Evolutionary conservation across 2,329 filamentous ascomycete species (phyloP).

Genomic region (Drechslera avenae): DNA sequence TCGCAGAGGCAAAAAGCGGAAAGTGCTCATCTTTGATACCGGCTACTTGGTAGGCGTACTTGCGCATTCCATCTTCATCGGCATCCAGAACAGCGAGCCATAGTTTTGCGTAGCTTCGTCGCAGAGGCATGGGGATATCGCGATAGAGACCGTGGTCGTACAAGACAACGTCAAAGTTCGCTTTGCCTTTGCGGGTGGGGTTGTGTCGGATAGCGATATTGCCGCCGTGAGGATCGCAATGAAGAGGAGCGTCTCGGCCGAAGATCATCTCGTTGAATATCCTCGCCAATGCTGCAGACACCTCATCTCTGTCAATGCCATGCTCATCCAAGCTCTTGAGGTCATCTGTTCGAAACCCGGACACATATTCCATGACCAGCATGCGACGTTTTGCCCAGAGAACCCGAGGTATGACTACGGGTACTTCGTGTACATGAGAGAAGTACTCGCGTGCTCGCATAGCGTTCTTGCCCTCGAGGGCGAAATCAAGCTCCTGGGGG

Average conservation of each 20-base stretch:
- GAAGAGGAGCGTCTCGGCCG: conserved; percentile 81
- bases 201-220: conserved; percentile 93
- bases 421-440: conserved; percentile 70
- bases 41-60: conserved; percentile 86
- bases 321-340: conserved; percentile 83
- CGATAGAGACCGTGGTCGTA: conserved; percentile 98
- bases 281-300: conserved; percentile 84
- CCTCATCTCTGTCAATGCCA: conserved; percentile 90
- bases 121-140: conserved; percentile 78
- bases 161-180: conserved; percentile 91
- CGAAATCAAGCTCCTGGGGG: conserved; percentile 90
- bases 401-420: conserved; percentile 86
- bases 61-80: conserved; percentile 83
- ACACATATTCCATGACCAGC: conserved; percentile 92
- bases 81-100: conserved; percentile 96
- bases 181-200: conserved; percentile 58
- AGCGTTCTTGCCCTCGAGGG: conserved; percentile 83
- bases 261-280: conserved; percentile 99
- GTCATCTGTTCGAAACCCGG: conserved; percentile 86
- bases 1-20: conserved; percentile 91
- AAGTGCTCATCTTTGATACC: conserved; percentile 89
- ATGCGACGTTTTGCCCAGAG: conserved; percentile 89
- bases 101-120: conserved; percentile 90
- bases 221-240: conserved; percentile 96
- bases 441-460: conserved; percentile 81